Evolutionary conservation across 1,284 basidiomycete species (phyloP).

Genomic region (Boletus semigastroideus): DNA sequence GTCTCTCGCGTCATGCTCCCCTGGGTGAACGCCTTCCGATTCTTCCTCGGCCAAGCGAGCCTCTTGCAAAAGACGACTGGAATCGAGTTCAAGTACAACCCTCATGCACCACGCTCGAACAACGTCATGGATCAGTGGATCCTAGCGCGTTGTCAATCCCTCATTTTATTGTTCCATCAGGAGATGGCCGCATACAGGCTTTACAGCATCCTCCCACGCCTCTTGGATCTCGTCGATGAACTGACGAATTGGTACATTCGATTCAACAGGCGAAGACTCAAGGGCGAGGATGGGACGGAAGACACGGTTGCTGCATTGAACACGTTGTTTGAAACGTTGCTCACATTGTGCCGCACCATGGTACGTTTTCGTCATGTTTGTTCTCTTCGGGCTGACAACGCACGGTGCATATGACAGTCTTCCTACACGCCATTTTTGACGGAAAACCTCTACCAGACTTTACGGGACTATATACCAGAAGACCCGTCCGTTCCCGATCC

Average conservation of each 20-base stretch:
- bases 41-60: constrained; percentile 96
- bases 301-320: constrained; percentile 92
- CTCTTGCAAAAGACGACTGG: constrained; percentile 84
- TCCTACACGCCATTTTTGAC: constrained; percentile 99
- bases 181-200: constrained; percentile 98
- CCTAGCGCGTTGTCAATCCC: constrained; percentile 93
- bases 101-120: constrained; percentile 78
- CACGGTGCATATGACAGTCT: constrained; percentile 54
- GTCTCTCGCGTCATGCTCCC: constrained; percentile 93
- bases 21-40: constrained; percentile 99
- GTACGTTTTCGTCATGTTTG: constrained; percentile 42
- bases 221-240: constrained; percentile 93
- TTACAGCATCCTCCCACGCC: constrained; percentile 96
- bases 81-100: constrained; percentile 84
- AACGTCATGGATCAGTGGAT: constrained; percentile 99
- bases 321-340: constrained; percentile 93
- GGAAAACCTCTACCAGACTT: constrained; percentile 94
- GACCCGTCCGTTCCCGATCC: constrained; percentile 72
- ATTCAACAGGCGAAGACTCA: constrained; percentile 94
- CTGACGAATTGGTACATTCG: constrained; percentile 99
- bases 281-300: constrained; percentile 91
- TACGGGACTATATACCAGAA: constrained; percentile 82
- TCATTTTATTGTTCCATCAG: constrained; percentile 88
- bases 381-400: constrained; percentile 11
- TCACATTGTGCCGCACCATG: constrained; percentile 94